Evolutionary conservation across 1,284 basidiomycete genomes (phyloP).

Genomic region (Leccinum pachyderme): DNA sequence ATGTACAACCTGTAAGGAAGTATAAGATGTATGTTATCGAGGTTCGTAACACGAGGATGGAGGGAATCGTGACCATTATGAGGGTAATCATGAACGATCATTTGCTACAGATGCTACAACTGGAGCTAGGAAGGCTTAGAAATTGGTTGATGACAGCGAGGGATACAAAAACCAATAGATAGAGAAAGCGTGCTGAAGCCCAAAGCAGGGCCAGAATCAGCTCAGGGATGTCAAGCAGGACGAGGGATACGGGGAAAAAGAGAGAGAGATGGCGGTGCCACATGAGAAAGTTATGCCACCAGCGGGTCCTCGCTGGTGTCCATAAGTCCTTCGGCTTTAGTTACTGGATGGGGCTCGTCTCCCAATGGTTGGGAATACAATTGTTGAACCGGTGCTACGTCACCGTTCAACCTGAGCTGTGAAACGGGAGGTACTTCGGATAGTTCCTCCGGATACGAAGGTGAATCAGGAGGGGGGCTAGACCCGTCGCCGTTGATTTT

Average conservation of each 20-base stretch:
- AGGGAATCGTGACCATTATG: slow-evolving; percentile 35
- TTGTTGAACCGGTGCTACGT: slow-evolving; percentile 46
- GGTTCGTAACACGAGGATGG: slow-evolving; percentile 25
- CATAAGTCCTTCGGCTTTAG: slow-evolving; percentile 69
- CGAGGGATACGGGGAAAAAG: slow-evolving; percentile 7
- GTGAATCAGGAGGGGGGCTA: slow-evolving; percentile 11
- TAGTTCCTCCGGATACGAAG: slow-evolving; percentile 23
- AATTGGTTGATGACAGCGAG: slow-evolving; percentile 26
- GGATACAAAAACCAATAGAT: slow-evolving; percentile 35
- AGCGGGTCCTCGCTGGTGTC: slow-evolving; percentile 70
- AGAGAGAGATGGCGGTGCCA: neutral
- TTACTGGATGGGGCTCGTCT: slow-evolving; percentile 55
- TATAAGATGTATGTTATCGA: slow-evolving; percentile 40
- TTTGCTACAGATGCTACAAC: slow-evolving; percentile 35
- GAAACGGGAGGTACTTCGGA: slow-evolving; percentile 49
- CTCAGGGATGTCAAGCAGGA: slow-evolving; percentile 9
- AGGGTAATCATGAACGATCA: slow-evolving; percentile 38
- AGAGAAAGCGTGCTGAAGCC: slow-evolving; percentile 25
- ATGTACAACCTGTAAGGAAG: slow-evolving; percentile 35
- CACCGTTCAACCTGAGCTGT: slow-evolving; percentile 45
- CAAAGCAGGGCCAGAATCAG: slow-evolving; percentile 16
- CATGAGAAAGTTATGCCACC: slow-evolving; percentile 40
- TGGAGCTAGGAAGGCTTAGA: slow-evolving; percentile 25
- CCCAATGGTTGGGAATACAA: slow-evolving; percentile 55
- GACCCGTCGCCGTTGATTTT: slow-evolving; percentile 28